phyloP scores from a whole-genome alignment of 495 filamentous ascomycete genomes.

The Hyaloscypha bicolor region DNA sequence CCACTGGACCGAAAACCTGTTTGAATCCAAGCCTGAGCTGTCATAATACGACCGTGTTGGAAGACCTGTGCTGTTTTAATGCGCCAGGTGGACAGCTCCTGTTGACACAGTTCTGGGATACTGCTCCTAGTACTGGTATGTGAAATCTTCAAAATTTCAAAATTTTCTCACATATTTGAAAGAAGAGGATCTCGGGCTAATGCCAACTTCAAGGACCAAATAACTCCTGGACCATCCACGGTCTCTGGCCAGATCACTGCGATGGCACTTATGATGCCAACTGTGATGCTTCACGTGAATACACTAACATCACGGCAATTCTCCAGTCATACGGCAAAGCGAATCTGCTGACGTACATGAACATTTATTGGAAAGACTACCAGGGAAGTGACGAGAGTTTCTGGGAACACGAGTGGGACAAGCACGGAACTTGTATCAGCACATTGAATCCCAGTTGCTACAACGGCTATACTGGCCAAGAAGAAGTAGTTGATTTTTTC shows the following conservation, averaged over 20 bases:
- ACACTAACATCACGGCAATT: conserved; percentile 64
- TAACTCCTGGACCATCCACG: conserved; percentile 69
- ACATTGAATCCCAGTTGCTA: conserved; percentile 67
- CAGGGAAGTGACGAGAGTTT: conserved; percentile 49
- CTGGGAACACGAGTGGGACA: conserved; percentile 77
- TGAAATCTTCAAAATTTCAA: too few species aligned
- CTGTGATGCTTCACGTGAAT: conserved; percentile 62
- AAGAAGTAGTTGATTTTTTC: conserved; percentile 54
- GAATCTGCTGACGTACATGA: conserved; percentile 64
- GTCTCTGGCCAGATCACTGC: conserved; percentile 64
- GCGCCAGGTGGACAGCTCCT: conserved; percentile 66
- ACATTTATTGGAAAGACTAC: conserved; percentile 46
- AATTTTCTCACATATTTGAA: background rate
- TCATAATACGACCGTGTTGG: conserved; percentile 16
- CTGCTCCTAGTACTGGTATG: conserved; percentile 43
- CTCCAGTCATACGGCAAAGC: conserved; percentile 56
- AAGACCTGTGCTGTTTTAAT: conserved; percentile 40
- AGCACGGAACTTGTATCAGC: conserved; percentile 64
- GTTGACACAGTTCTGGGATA: conserved; percentile 77
- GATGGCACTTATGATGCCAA: conserved; percentile 66
- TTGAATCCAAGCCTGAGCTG: conserved; percentile 17
- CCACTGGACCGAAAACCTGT: conserved; percentile 12
- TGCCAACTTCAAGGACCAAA: conserved; percentile 38
- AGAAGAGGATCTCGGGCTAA: too few species aligned
- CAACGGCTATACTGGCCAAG: conserved; percentile 50